Base-by-base conservation (phyloP, 75 land plant genomes). In the Pinus albicaulis region DNA sequence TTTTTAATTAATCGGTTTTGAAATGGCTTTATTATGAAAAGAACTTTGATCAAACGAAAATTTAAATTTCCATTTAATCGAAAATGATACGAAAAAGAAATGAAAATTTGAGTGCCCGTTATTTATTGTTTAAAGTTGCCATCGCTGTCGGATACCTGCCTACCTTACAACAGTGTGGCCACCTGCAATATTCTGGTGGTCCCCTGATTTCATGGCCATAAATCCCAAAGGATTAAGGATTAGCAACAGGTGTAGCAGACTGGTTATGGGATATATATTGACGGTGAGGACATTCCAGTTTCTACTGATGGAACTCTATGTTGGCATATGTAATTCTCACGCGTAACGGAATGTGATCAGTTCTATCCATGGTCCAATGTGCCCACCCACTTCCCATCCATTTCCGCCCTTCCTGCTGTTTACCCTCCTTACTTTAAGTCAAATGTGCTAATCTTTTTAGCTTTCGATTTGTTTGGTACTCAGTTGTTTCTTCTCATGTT, bases 311-410 rank as follows among this genome's bases (percentile, higher is more conserved):
- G 8, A 68, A 68, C 71, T 68, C 68, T 64, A 28, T 64, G 28
- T n/a, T 41, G 52, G 41, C 36, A 68, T 68, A 44, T 68, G 48
- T 68, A 38, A 38, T 68, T 41, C 48, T 19, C 22, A 68, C 2
- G 12, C 53, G 53, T 48, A 48, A 48, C 53, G 53, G 53, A 48
- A 48, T 11, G 53, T 48, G 53, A 48, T 48, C 53, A 48, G 53
- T 48, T 2, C 41, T 68, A 23, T 68, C n/a, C 41, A 68, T 41
- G 71, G 71, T 68, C 52, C 53, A 41, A 8, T 68, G 19, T 68
- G 44, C 71, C 71, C 52, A 68, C 71, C 52, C 52, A 68, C 71
- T 68, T 68, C 53, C 24, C 71, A 68, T 68, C 71, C 71, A 68
- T 41, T 28, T 41, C 52, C 52, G 3, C 23, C n/a, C 48, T 68